phyloP scores from a whole-genome alignment of 1,139 yeast genomes.

The Saccharomyces hybrid region DNA sequence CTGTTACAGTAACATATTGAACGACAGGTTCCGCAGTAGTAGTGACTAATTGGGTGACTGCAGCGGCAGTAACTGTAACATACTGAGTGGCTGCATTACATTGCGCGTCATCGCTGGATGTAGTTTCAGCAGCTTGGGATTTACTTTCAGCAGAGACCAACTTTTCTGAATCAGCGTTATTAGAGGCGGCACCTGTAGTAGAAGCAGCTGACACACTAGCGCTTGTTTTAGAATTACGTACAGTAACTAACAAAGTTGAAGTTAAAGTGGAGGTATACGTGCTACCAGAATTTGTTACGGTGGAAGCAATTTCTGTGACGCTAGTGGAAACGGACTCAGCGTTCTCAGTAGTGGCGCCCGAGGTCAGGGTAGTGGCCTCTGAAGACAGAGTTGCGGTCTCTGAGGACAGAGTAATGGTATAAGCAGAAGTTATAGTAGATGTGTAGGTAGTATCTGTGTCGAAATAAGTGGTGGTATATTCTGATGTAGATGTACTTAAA shows the following conservation, averaged over 20 bases:
- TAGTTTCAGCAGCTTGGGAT: neutral
- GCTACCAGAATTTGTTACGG: slow-evolving; percentile 9
- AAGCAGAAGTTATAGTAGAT: slow-evolving; percentile 4
- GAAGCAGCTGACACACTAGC: neutral
- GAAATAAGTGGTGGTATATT: slow-evolving; percentile 1
- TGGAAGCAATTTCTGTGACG: slow-evolving; percentile 9
- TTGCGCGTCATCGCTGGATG: slow-evolving; percentile 1
- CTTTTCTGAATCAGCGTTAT: neutral
- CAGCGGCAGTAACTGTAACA: neutral
- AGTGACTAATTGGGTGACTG: neutral
- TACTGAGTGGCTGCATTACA: slow-evolving; percentile 8
- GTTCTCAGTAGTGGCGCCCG: neutral
- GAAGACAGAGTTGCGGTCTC: too few relatives aligned
- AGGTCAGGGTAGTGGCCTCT: neutral
- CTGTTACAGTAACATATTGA: slow-evolving; percentile 16
- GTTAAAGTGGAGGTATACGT: slow-evolving; percentile 18
- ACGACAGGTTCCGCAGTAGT: neutral
- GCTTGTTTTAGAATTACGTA: slow-evolving; percentile 7
- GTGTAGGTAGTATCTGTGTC: slow-evolving; percentile 1
- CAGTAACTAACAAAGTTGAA: slow-evolving; percentile 15
- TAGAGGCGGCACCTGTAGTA: slow-evolving; percentile 1
- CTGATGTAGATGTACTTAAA: neutral
- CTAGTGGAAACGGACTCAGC: slow-evolving; percentile 6
- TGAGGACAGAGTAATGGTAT: neutral
- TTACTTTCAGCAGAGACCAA: neutral